Conservation (phyloP, 1,284 basidiomycete genomes). For the Trametes pubescens region DNA sequence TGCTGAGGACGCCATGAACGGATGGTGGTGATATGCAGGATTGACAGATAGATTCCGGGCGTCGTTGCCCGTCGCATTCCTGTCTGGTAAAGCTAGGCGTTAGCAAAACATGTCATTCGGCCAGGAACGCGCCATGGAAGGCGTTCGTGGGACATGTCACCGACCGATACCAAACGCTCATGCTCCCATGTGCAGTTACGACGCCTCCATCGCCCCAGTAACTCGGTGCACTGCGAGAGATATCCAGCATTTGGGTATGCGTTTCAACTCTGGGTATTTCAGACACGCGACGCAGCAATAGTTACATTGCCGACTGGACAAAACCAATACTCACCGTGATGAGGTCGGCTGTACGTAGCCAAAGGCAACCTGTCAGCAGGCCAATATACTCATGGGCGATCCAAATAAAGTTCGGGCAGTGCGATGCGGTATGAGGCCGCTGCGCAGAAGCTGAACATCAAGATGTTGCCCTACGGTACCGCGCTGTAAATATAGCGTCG, state of each 20-base stretch:
- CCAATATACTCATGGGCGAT: background rate
- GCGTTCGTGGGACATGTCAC: background rate
- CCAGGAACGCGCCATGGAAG: background rate
- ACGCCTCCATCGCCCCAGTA: background rate
- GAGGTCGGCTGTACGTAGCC: background rate
- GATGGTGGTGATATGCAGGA: background rate
- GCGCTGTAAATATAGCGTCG: constrained; percentile 1
- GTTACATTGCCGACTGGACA: background rate
- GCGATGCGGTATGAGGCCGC: background rate
- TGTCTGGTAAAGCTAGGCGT: constrained; percentile 1
- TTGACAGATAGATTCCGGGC: constrained; percentile 1
- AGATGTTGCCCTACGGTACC: background rate
- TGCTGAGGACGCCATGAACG: background rate
- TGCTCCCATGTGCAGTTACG: background rate
- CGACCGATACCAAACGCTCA: background rate
- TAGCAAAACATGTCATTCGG: background rate
- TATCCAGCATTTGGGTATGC: background rate
- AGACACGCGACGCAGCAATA: no score
- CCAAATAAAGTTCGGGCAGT: background rate
- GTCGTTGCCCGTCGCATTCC: background rate
- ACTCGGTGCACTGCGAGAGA: background rate
- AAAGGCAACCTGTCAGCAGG: background rate
- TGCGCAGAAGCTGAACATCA: background rate
- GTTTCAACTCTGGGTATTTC: background rate
- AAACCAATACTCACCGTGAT: background rate